Percentiles rank a stretch among this genome's conserved stretches.
Conservation (phyloP, 257 asterid genomes). For the Euphrasia confusa region DNA sequence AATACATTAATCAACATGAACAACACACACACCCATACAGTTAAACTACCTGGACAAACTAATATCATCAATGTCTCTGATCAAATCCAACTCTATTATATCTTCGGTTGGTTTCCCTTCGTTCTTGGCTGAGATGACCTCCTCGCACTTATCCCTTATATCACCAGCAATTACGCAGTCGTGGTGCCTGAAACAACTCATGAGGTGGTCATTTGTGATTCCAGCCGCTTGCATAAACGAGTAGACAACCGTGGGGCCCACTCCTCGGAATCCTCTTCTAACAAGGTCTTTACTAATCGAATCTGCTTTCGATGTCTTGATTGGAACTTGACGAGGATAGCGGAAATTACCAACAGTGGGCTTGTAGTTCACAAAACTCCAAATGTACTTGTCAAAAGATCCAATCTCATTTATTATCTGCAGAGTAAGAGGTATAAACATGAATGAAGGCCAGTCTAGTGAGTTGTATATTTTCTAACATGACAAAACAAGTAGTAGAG, state of each 20-base stretch:
- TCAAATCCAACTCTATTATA: conserved; percentile 42
- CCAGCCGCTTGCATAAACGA: conserved; percentile 89
- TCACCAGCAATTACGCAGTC: conserved; percentile 47
- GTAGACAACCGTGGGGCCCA: conserved; percentile 75
- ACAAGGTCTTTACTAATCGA: conserved; percentile 75
- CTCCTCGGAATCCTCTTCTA: conserved; percentile 77
- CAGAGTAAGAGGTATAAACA: conserved; percentile 22
- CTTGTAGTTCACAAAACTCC: conserved; percentile 74
- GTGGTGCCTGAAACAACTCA: conserved; percentile 65
- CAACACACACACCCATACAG: conserved; percentile 18
- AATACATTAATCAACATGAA: conserved; percentile 24
- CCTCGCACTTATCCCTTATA: conserved; percentile 37
- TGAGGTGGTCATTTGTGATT: conserved; percentile 72
- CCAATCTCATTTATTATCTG: conserved; percentile 77
- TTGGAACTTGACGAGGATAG: conserved; percentile 73
- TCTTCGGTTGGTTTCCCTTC: conserved; percentile 46
- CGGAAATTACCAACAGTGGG: conserved; percentile 61
- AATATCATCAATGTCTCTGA: conserved; percentile 49
- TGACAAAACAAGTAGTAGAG: not conserved
- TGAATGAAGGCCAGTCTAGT: conserved; percentile 10
- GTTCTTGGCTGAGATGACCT: conserved; percentile 19
- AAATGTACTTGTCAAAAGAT: conserved; percentile 64
- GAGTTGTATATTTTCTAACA: not conserved
- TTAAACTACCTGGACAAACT: conserved; percentile 44
- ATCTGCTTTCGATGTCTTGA: conserved; percentile 73